Evolutionary conservation across 805 yeast species (phyloP).

Genomic region (Limtongia smithiae): DNA sequence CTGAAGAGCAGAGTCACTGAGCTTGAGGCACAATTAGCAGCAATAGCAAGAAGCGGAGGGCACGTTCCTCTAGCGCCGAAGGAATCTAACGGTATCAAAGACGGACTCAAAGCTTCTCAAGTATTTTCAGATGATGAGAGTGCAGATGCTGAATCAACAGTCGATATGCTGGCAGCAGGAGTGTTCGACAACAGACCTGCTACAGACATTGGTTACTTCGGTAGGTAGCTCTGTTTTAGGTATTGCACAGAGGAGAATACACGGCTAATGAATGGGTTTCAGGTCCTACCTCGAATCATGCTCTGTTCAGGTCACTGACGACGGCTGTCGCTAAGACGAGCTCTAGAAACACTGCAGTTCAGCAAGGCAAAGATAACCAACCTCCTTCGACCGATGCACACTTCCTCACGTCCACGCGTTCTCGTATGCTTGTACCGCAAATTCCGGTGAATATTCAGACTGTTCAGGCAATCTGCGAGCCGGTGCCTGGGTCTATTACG

Average conservation of each 20-base stretch:
- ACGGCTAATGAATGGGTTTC: too few relatives aligned
- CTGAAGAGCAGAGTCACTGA: not conserved
- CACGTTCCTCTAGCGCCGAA: too few relatives aligned
- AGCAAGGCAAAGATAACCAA: too few relatives aligned
- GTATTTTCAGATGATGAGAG: not conserved
- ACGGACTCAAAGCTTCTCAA: too few relatives aligned
- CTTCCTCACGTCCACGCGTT: too few relatives aligned
- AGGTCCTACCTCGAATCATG: not conserved
- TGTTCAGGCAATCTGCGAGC: too few relatives aligned
- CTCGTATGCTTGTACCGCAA: too few relatives aligned
- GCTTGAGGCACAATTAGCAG: not conserved
- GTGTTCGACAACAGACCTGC: not conserved
- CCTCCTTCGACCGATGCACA: too few relatives aligned
- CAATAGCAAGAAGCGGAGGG: not conserved
- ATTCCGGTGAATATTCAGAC: too few relatives aligned
- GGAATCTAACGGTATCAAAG: too few relatives aligned
- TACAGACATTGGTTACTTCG: not conserved
- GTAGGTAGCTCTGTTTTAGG: not conserved
- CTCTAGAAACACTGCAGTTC: not conserved
- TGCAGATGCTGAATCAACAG: not conserved
- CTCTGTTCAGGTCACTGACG: not conserved
- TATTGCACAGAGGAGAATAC: too few relatives aligned
- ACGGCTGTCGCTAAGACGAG: not conserved
- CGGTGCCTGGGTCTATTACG: not conserved
- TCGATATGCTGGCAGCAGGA: not conserved